Base-by-base conservation (phyloP, 345 rosid genomes). In the Lepidium didymum region DNA sequence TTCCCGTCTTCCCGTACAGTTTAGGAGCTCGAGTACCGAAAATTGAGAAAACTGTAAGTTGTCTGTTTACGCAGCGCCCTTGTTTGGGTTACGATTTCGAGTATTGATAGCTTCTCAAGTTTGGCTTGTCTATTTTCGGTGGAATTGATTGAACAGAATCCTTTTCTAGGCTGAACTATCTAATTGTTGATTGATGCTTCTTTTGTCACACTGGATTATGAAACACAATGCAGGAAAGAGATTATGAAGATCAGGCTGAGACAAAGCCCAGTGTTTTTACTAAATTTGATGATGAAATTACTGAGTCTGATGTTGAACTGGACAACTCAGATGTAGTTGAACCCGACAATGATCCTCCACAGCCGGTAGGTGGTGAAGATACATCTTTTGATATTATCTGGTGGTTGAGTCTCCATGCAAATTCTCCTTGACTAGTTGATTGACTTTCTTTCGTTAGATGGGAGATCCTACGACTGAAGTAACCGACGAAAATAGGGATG, bases 241-340 rank as follows among this genome's bases (percentile, higher is more conserved):
- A 70, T 66, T 72, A 77, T 67, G 72, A 61, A 60, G 79, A 78
- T 73, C 75, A 77, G 86, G 73, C 79, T 18, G 84, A 81, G 43
- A 68, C 65, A 40, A 77, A 72, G 45, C 64, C 80, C 27, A 63
- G 41, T 41, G 43, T 67, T 47, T 64, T 77, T 19, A 47, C 52
- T 64, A 82, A 81, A 56, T 77, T 74, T 47, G 86, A 66, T 62
- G 87, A 80, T 68, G 81, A 70, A 23, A 75, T 89, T 37, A 65
- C 74, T 3, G 93, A 92, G 78, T 88, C 96, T 77, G 96, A 87
- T 80, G 64, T 89, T 61, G 96, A 90, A 75, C 81, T 87, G 65
- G 96, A 90, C 37, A 69, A 85, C 29, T 61, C 84, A 52, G 89
- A 83, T 76, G 84, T 83, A 3, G 79, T 87, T 72, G 91, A 81